These are phyloP conservation scores for Termitomyces sp. DNA, from an alignment of 1,284 basidiomycete genomes.

Conservation along the genomic window DNA sequence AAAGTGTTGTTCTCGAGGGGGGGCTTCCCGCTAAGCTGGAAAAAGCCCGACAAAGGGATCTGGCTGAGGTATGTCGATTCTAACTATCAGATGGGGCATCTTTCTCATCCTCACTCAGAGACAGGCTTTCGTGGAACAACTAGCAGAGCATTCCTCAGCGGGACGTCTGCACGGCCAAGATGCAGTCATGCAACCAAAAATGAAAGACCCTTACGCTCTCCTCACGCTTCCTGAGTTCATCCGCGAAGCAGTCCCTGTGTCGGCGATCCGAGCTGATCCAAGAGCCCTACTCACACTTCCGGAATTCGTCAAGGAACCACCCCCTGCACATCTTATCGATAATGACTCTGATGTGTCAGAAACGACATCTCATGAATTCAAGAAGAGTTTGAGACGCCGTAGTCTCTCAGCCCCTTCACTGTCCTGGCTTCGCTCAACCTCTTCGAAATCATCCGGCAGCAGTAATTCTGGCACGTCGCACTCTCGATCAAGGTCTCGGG, in stretches of 20 bases:
- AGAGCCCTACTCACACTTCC: constrained; percentile 52
- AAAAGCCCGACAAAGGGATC: constrained; percentile 48
- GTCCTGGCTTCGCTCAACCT: constrained; percentile 54
- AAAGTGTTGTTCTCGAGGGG: constrained; percentile 61
- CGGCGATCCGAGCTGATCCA: constrained; percentile 36
- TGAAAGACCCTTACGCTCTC: constrained; percentile 54
- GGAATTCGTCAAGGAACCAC: constrained; percentile 49
- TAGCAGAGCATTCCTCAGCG: constrained; percentile 60
- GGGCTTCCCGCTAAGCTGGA: constrained; percentile 51
- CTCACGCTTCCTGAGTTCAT: constrained; percentile 64
- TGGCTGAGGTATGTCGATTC: constrained; percentile 49
- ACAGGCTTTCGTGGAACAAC: constrained; percentile 65
- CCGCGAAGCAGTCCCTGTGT: constrained; percentile 44
- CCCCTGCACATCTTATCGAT: constrained; percentile 26
- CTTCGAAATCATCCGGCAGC: constrained; percentile 25
- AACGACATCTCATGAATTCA: constrained; percentile 22
- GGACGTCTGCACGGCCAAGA: constrained; percentile 72
- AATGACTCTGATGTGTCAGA: constrained; percentile 13
- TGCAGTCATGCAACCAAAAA: constrained; percentile 42
- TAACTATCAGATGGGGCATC: background rate
- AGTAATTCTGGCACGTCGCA: constrained; percentile 9
- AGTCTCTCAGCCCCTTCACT: constrained; percentile 71
- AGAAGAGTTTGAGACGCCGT: constrained; percentile 44
- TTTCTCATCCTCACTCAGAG: constrained; percentile 37
- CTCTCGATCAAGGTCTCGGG: constrained; percentile 8